Percentiles rank a stretch among this genome's conserved stretches.
These are phyloP conservation scores for Metschnikowia amazonensis DNA, from an alignment of 805 yeast species.

Conservation along the genomic window DNA sequence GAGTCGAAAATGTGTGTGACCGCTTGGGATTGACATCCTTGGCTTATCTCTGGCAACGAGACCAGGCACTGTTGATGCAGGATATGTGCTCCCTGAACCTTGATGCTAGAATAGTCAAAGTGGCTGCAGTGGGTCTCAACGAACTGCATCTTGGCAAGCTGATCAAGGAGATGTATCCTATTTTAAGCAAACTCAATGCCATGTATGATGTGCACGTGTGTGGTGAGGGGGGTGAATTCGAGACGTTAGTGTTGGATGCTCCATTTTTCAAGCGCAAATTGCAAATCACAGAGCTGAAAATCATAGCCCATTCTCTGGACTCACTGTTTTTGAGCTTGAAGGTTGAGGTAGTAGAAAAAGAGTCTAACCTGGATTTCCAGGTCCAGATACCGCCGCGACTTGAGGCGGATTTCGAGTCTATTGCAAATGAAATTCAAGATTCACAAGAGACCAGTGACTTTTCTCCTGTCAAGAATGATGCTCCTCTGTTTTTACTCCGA, in stretches of 20 bases:
- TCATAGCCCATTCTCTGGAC: slow-evolving; percentile 56
- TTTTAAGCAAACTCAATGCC: slow-evolving; percentile 51
- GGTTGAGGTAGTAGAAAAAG: slow-evolving; percentile 46
- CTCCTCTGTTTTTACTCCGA: neutral
- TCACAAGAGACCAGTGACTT: neutral
- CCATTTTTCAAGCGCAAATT: slow-evolving; percentile 66
- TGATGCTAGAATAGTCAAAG: slow-evolving; percentile 86
- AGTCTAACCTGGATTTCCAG: slow-evolving; percentile 7
- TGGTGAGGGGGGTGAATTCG: slow-evolving; percentile 99
- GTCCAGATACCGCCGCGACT: slow-evolving; percentile 3
- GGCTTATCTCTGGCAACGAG: slow-evolving; percentile 86
- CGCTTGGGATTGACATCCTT: slow-evolving; percentile 65
- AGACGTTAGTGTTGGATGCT: slow-evolving; percentile 85
- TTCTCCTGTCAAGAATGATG: neutral
- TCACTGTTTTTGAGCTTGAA: slow-evolving; percentile 62
- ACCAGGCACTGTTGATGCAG: slow-evolving; percentile 71
- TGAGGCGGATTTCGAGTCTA: slow-evolving; percentile 12
- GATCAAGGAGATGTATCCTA: slow-evolving; percentile 58
- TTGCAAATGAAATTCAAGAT: neutral
- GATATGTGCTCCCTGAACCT: slow-evolving; percentile 68
- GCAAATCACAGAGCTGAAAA: slow-evolving; percentile 36
- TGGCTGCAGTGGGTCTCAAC: slow-evolving; percentile 85
- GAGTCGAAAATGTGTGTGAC: slow-evolving; percentile 88
- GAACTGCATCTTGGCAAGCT: slow-evolving; percentile 64
- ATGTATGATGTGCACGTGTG: slow-evolving; percentile 85